phyloP scores from a whole-genome alignment of 495 filamentous ascomycete species.

The Apodospora peruviana region DNA sequence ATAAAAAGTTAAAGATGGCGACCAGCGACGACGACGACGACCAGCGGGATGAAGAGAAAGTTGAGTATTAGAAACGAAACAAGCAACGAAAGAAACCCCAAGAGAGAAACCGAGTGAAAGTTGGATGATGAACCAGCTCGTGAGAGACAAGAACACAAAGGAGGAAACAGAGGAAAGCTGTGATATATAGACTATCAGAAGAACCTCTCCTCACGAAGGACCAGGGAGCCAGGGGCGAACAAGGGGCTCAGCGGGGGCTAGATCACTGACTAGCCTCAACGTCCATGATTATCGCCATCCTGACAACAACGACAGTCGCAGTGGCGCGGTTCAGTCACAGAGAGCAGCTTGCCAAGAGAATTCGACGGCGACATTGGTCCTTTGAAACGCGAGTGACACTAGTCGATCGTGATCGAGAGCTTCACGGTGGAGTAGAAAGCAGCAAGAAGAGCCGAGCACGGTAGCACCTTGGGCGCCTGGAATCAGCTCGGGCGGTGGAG shows the following conservation, averaged over 20 bases:
- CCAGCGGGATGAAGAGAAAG: conserved; percentile 29
- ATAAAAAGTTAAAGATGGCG: conserved; percentile 7
- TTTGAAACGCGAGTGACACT: conserved; percentile 29
- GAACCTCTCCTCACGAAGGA: not conserved
- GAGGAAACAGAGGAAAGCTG: conserved; percentile 7
- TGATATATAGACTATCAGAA: conserved; percentile 24
- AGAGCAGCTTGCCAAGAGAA: conserved; percentile 20
- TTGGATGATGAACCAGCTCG: conserved; percentile 30
- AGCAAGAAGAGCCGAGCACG: conserved; percentile 3
- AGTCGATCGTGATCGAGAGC: conserved; percentile 1
- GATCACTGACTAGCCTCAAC: not conserved
- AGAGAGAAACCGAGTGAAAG: conserved; percentile 17
- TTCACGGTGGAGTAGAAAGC: not conserved
- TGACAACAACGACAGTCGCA: not conserved
- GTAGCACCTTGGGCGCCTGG: not conserved
- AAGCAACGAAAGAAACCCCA: conserved; percentile 15
- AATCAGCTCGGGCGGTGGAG: not conserved
- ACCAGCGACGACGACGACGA: conserved; percentile 33
- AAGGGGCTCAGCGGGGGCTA: not conserved
- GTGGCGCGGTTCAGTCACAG: conserved; percentile 3
- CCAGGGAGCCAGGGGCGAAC: not conserved
- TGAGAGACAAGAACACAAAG: conserved; percentile 18
- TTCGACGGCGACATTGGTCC: conserved; percentile 10
- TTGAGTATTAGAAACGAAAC: conserved; percentile 14
- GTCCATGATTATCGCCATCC: not conserved